Evolutionary conservation across 2,329 filamentous ascomycete genomes (phyloP).

Genomic region (Myriosclerotinia curreyana): DNA sequence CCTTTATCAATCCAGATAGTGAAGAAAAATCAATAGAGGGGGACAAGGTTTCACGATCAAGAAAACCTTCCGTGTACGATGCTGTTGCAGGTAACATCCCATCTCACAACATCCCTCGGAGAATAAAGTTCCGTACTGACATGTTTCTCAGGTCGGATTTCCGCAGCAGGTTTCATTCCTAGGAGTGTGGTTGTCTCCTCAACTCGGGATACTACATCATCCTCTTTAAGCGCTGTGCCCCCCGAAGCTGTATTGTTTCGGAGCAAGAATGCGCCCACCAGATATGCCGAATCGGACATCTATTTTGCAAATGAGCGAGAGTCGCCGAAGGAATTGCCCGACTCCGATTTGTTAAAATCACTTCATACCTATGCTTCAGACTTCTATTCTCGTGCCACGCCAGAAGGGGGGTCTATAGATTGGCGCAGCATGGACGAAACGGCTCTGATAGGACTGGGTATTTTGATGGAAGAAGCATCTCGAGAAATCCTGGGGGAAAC

Average conservation of each 20-base stretch:
- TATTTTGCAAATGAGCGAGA: conserved; percentile 63
- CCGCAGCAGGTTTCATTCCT: conserved; percentile 44
- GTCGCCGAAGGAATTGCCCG: conserved; percentile 56
- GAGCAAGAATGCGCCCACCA: conserved; percentile 58
- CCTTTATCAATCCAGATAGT: conserved; percentile 25
- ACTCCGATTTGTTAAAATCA: conserved; percentile 66
- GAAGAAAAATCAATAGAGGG: conserved; percentile 24
- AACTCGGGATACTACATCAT: conserved; percentile 36
- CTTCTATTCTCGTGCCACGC: conserved; percentile 52
- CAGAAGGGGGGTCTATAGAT: conserved; percentile 38
- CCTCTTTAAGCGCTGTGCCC: conserved; percentile 45
- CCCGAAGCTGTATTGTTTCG: conserved; percentile 72
- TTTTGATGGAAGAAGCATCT: conserved; percentile 69
- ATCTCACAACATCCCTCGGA: conserved; percentile 6
- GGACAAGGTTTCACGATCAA: conserved; percentile 31
- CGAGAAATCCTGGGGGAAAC: conserved; percentile 58
- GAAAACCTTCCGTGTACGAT: conserved; percentile 62
- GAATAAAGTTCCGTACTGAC: conserved; percentile 11
- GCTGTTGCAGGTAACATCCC: conserved; percentile 61
- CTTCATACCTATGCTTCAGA: conserved; percentile 66
- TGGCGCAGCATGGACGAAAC: conserved; percentile 72
- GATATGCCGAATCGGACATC: conserved; percentile 68
- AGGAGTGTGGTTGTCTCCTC: conserved; percentile 31
- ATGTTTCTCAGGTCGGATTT: conserved; percentile 42
- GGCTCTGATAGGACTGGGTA: conserved; percentile 70